phyloP scores from a whole-genome alignment of 148 eudicot genomes.

The Spergularia bocconei region DNA sequence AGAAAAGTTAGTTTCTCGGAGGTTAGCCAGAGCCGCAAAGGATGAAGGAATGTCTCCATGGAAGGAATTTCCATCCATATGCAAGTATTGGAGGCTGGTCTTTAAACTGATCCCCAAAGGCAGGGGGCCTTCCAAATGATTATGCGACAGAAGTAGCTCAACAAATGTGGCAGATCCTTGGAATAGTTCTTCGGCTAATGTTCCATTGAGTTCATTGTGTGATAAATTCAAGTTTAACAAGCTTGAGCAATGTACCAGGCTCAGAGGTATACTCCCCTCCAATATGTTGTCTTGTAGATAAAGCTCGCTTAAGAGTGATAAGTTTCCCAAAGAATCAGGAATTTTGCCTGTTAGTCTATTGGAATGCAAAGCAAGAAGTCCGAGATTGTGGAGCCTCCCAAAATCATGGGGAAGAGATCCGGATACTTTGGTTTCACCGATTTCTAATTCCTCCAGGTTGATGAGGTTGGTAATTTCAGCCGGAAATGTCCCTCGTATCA shows the following conservation, averaged over 20 bases:
- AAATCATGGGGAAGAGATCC: conserved; percentile 26
- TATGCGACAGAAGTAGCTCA: conserved; percentile 20
- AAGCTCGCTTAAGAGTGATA: conserved; percentile 8
- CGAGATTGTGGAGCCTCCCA: conserved; percentile 28
- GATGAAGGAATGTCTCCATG: conserved; percentile 33
- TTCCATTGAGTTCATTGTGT: conserved; percentile 33
- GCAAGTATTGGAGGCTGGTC: conserved; percentile 22
- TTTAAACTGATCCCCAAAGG: conserved; percentile 26
- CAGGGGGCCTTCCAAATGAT: conserved; percentile 29
- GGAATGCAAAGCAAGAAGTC: not conserved
- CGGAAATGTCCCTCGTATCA: conserved; percentile 22
- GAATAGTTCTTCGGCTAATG: conserved; percentile 28
- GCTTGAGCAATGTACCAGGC: conserved; percentile 28
- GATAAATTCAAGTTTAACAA: conserved; percentile 22
- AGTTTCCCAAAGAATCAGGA: conserved; percentile 30
- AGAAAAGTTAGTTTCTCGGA: conserved; percentile 34
- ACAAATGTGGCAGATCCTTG: conserved; percentile 22
- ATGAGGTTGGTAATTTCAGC: conserved; percentile 24
- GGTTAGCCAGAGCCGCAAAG: conserved; percentile 23
- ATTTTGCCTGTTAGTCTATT: conserved; percentile 35
- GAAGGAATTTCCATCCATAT: conserved; percentile 25
- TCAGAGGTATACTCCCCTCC: conserved; percentile 26
- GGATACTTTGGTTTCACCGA: not conserved
- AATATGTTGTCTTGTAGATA: conserved; percentile 10
- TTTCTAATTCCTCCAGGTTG: not conserved